Base-by-base conservation (phyloP, 495 filamentous ascomycete species). In the Eremomyces bilateralis region DNA sequence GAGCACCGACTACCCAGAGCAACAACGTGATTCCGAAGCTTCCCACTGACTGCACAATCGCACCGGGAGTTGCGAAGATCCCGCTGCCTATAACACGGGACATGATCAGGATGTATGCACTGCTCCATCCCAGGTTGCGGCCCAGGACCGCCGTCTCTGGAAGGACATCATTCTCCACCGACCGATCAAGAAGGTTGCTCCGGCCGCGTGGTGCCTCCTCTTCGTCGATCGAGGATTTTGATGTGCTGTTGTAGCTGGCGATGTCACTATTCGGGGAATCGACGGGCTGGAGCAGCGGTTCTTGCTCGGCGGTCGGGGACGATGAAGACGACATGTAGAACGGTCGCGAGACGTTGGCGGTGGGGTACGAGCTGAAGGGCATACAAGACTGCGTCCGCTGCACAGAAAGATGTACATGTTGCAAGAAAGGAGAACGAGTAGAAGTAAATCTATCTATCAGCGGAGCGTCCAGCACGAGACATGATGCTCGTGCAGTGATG, bases 61-160 rank as follows among this genome's bases (percentile, higher is more conserved):
- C 59, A 8, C 74, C 73, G 0, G 75, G 76, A 0, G 72, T 78
- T 2, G 75, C 72, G 46, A 81, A 84, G 39, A 84, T 76, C 20
- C 76, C 76, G 43, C 63, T 69, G 0, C 78, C 78, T 35, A 84
- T 72, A 1, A 84, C 73, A 0, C 74, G 68, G 0, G 73, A 80
- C 28, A 81, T 69, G 29, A 76, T 69, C n/a, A 80, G 56, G 29
- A 83, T 75, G 48, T 76, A 80, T 0, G 75, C 71, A 42, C 65
- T 72, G 31, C 58, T 57, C 74, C 74, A 78, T 42, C 56, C 62
- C 29, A 80, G 56, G 35, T 71, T 69, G 11, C 73, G 65, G 17
- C 76, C 73, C 27, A 66, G 48, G 0, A 61, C 60, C 0, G 74
- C 67, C 2, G 71, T 71, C 33, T 76, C 65, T 19, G 71, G 70